Conservation (phyloP, 805 yeast species). For the Metschnikowia proteae region DNA sequence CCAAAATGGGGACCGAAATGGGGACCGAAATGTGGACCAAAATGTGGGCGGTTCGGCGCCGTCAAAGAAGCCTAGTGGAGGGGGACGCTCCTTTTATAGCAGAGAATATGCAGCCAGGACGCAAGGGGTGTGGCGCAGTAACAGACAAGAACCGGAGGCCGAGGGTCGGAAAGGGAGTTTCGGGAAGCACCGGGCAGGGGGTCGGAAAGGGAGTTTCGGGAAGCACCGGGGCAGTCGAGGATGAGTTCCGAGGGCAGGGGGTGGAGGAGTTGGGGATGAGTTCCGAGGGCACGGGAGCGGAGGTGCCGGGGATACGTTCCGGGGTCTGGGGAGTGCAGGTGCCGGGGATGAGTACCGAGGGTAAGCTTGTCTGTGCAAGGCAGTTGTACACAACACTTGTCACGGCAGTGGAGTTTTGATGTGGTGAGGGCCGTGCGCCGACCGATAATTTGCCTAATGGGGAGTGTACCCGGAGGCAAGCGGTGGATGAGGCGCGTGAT, state of each 20-base stretch:
- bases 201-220: neutral
- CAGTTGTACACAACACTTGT: too few relatives aligned
- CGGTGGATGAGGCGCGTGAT: neutral
- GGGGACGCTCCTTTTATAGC: neutral
- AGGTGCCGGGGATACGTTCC: too few relatives aligned
- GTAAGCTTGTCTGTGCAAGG: neutral
- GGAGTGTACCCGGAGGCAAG: constrained; percentile 1
- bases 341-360: neutral
- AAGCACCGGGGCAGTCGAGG: neutral
- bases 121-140: neutral
- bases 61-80: neutral
- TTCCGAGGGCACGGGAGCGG: too few relatives aligned
- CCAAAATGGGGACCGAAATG: too few relatives aligned
- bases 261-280: too few relatives aligned
- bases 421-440: neutral
- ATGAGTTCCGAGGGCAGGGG: neutral
- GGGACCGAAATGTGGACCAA: neutral
- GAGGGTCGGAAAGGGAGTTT: too few relatives aligned
- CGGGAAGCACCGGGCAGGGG: neutral
- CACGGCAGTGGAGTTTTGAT: neutral
- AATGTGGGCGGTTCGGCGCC: neutral
- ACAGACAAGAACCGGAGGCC: too few relatives aligned
- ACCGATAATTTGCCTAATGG: constrained; percentile 4
- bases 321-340: too few relatives aligned
- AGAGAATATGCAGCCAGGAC: neutral